These are phyloP conservation scores for Leccinum uliginosum DNA, from an alignment of 768 basidiomycete genomes.

Conservation along the genomic window DNA sequence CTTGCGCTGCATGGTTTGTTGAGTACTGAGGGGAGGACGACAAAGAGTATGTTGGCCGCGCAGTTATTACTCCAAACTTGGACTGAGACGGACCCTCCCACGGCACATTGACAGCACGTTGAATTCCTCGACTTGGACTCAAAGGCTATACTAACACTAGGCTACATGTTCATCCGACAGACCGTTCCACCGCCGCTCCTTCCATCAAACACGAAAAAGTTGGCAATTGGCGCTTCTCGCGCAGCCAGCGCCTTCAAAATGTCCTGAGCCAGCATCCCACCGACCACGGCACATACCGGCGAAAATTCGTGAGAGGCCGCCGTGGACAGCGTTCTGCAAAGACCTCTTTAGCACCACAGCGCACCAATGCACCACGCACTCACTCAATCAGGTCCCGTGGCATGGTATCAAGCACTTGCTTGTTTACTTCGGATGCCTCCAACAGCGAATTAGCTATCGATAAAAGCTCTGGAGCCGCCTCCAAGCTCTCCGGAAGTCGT, in stretches of 20 bases:
- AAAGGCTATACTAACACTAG: neutral
- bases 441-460: constrained; percentile 61
- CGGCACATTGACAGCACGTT: neutral
- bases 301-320: constrained; percentile 85
- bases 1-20: constrained; percentile 36
- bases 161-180: constrained; percentile 45
- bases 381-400: constrained; percentile 65
- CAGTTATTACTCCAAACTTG: constrained; percentile 15
- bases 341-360: constrained; percentile 7
- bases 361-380: neutral
- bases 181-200: constrained; percentile 73
- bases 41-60: constrained; percentile 1
- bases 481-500: constrained; percentile 49
- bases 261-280: constrained; percentile 93
- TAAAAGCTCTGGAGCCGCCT: constrained; percentile 53
- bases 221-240: constrained; percentile 89
- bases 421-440: constrained; percentile 62
- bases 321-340: constrained; percentile 56
- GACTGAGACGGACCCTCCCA: constrained; percentile 14
- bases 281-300: constrained; percentile 90
- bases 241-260: constrained; percentile 87
- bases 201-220: constrained; percentile 88
- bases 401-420: constrained; percentile 53
- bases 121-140: neutral
- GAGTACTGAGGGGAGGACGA: constrained; percentile 1